A percentile compares a stretch with the other conserved stretches of the same genome.
These are phyloP conservation scores for Alloteropsis semialata DNA, from an alignment of 176 grass and related monocot species.

Conservation along the genomic window DNA sequence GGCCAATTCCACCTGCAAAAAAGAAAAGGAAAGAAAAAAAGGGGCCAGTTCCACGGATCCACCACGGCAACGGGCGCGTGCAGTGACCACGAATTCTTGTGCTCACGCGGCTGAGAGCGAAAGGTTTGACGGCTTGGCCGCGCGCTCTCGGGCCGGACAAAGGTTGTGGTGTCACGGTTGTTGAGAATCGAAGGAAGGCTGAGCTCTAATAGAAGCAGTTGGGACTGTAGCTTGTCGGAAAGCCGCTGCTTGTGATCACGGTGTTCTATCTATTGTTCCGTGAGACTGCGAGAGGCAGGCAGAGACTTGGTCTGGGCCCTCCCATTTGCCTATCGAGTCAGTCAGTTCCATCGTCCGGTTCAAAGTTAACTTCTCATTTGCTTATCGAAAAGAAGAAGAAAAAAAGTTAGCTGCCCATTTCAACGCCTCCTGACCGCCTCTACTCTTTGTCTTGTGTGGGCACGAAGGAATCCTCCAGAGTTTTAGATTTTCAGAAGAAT, in stretches of 20 bases:
- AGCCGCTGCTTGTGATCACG: neutral
- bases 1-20: too few species aligned
- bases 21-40: too few species aligned
- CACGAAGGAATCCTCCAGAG: neutral
- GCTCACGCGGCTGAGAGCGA: neutral
- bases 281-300: too few species aligned
- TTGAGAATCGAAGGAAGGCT: neutral
- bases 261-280: too few species aligned
- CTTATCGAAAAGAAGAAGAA: too few species aligned
- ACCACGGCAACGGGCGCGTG: too few species aligned
- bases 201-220: neutral
- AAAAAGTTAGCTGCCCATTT: neutral
- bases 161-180: neutral
- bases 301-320: too few species aligned
- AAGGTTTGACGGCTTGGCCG: neutral
- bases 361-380: neutral
- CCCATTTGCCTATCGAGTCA: too few species aligned
- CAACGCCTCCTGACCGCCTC: too few species aligned
- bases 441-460: too few species aligned
- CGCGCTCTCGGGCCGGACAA: neutral
- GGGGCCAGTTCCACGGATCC: too few species aligned
- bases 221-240: too few species aligned
- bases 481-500: neutral
- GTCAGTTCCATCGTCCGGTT: neutral
- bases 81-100: neutral